These are phyloP conservation scores for Aspergillus pseudoviridinutans DNA, from an alignment of 2,329 filamentous ascomycete genomes.

Conservation along the genomic window DNA sequence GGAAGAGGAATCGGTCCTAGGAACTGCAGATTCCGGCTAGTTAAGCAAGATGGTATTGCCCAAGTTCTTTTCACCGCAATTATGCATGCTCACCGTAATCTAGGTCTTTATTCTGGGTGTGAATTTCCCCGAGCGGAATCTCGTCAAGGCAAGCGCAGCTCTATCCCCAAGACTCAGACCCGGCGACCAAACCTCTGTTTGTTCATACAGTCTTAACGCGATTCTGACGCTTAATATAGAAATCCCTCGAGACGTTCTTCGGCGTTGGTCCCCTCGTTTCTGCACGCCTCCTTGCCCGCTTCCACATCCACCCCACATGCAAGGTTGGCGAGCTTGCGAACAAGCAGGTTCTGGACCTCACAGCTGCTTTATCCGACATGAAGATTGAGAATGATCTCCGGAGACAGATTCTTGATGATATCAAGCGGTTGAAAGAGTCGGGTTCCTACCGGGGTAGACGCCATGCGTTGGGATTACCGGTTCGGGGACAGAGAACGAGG, in stretches of 20 bases:
- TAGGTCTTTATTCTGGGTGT: slow-evolving; percentile 82
- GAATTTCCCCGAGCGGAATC: slow-evolving; percentile 77
- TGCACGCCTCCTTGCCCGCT: slow-evolving; percentile 76
- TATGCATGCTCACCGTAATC: slow-evolving; percentile 8
- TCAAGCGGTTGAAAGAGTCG: slow-evolving; percentile 81
- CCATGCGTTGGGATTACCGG: slow-evolving; percentile 89
- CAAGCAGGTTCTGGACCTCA: slow-evolving; percentile 75
- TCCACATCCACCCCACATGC: slow-evolving; percentile 79
- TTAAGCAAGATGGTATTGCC: slow-evolving; percentile 28
- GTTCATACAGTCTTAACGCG: slow-evolving; percentile 1
- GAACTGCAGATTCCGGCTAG: slow-evolving; percentile 10
- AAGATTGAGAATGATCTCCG: slow-evolving; percentile 87
- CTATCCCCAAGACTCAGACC: slow-evolving; percentile 2
- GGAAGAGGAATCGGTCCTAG: slow-evolving; percentile 4
- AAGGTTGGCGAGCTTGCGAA: slow-evolving; percentile 71
- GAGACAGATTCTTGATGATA: slow-evolving; percentile 76
- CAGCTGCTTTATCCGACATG: slow-evolving; percentile 82
- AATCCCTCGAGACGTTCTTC: slow-evolving; percentile 76
- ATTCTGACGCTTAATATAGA: slow-evolving; percentile 21
- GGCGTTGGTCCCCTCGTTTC: slow-evolving; percentile 70
- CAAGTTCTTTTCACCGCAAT: background rate
- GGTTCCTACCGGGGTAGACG: slow-evolving; percentile 82
- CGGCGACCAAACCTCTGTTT: background rate
- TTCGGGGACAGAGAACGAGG: slow-evolving; percentile 83
- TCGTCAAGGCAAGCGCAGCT: slow-evolving; percentile 68